Evolutionary conservation across 257 asterid species (phyloP), one percentile per base, ranked within the genome.

Genomic region (Forsythia viridissima): DNA sequence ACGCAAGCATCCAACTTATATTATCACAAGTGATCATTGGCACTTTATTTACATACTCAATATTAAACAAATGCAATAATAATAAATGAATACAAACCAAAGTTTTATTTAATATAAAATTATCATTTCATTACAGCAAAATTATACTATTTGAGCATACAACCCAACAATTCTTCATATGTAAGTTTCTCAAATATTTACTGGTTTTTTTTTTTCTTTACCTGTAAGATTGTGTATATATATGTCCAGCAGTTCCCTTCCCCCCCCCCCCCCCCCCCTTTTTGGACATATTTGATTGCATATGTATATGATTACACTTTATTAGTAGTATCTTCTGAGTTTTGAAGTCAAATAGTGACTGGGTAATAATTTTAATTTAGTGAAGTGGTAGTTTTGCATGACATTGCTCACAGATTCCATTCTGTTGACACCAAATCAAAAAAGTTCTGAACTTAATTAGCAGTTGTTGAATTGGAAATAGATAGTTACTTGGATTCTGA

Each of bases 401-500:
- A 5, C 4, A 16, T 20, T 55, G 67, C 72, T 37, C 16, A 80
- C 81, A 82, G 83, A 16, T 75, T 73, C 70, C 3, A 66, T 71
- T 72, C 82, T 76, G 37, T 70, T 37, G 75, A 67, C 67, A 11
- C 40, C 76, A 77, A 74, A 20, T 38, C 15, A 34, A 42, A 74
- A 24, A 84, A 85, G 69, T 59, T 74, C 78, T 68, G 67, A 76
- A 68, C 71, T 81, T 83, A 81, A 48, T 77, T 51, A 9, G 74
- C 6, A 71, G 21, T 70, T 36, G 16, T 41, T 77, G 84, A 82
- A 66, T 72, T 82, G 67, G 76, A 55, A 65, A 73, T 79, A 70
- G 55, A 77, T 36, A 21, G 59, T 78, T 38, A 74, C 70, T 39
- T 79, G 84, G 84, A 86, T 73, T 86, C 36, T 77, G 40, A 71